These are phyloP conservation scores for Nannizziopsis arthrosporioides DNA, from an alignment of 2,329 filamentous ascomycete species.

Conservation along the genomic window DNA sequence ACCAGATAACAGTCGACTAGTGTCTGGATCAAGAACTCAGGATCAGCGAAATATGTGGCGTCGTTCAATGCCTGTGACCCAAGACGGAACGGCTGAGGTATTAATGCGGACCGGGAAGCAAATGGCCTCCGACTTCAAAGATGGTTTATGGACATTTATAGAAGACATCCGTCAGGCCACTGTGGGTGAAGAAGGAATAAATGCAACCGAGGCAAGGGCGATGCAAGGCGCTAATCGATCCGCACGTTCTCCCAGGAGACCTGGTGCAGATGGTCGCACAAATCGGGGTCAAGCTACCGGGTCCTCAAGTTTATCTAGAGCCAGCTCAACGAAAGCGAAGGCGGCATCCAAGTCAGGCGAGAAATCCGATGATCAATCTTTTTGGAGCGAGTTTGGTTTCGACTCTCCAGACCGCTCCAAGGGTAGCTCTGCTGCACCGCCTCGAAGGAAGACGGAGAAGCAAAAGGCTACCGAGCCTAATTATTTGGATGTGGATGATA, in stretches of 20 bases:
- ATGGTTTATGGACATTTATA: constrained; percentile 85
- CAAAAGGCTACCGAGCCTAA: constrained; percentile 29
- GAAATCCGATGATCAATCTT: constrained; percentile 37
- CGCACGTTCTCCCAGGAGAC: constrained; percentile 19
- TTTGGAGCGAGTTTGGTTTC: constrained; percentile 43
- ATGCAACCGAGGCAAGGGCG: constrained; percentile 38
- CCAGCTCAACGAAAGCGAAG: constrained; percentile 19
- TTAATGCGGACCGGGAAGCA: constrained; percentile 54
- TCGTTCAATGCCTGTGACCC: constrained; percentile 35
- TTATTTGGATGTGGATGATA: constrained; percentile 39
- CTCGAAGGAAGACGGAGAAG: constrained; percentile 19
- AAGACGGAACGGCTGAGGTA: constrained; percentile 31
- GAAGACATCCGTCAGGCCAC: constrained; percentile 93
- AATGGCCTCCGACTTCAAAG: constrained; percentile 77
- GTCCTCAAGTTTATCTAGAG: constrained; percentile 18
- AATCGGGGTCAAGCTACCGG: constrained; percentile 25
- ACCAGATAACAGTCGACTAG: constrained; percentile 18
- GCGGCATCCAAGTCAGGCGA: constrained; percentile 19
- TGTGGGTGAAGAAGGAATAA: constrained; percentile 81
- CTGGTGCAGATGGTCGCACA: constrained; percentile 24
- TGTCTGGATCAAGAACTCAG: constrained; percentile 21
- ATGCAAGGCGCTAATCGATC: constrained; percentile 22
- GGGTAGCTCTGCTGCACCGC: constrained; percentile 15
- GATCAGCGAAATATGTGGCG: constrained; percentile 23
- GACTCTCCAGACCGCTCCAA: constrained; percentile 35